Percentiles rank a stretch among this genome's conserved stretches.
phyloP scores from a whole-genome alignment of 192 early-diverging fungal species.

The Backusella morwellensis region DNA sequence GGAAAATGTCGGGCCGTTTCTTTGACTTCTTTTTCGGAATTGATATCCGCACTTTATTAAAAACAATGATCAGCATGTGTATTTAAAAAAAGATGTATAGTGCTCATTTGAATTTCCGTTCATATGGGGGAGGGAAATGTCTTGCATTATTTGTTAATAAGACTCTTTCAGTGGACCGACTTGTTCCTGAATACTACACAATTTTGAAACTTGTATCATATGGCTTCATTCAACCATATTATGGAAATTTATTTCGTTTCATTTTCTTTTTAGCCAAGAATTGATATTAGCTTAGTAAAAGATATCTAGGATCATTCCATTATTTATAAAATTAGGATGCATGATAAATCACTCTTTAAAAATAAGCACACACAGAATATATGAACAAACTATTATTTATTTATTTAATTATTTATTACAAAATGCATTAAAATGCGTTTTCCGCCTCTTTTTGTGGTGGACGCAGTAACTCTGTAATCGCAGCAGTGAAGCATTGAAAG shows the following conservation, averaged over 20 bases:
- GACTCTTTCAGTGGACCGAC: no score
- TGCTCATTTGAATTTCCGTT: neutral
- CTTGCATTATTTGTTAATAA: no score
- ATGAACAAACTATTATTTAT: no score
- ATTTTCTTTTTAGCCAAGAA: no score
- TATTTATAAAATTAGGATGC: no score
- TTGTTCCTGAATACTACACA: neutral
- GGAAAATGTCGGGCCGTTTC: neutral
- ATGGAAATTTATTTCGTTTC: no score
- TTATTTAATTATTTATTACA: neutral
- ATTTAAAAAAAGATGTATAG: no score
- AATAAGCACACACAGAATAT: no score
- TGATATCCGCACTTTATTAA: neutral
- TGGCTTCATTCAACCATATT: neutral
- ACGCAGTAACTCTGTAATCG: constrained; percentile 75
- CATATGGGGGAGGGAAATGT: neutral
- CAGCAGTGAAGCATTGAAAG: constrained; percentile 76
- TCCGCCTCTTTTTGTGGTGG: constrained; percentile 21
- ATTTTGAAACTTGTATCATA: neutral
- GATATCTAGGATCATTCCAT: no score
- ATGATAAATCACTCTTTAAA: no score
- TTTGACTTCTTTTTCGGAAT: neutral
- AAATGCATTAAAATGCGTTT: neutral
- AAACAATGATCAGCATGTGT: neutral
- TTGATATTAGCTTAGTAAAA: no score